Base-by-base conservation (phyloP, 2,329 filamentous ascomycete species). In the Colletotrichum tofieldiae region DNA sequence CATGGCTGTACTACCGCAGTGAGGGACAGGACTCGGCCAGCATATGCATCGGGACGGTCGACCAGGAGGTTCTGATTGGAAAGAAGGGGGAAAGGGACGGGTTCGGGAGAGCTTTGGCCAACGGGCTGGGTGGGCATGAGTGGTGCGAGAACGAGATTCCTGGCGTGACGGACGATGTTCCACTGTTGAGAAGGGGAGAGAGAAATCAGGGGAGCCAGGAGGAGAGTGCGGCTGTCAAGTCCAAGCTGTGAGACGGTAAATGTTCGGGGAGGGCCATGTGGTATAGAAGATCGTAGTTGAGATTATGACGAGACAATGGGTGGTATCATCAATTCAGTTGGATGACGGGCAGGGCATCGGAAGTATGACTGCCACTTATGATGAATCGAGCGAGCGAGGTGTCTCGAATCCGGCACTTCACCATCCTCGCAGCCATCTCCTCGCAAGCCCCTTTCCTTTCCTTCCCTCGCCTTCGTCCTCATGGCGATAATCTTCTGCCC, bases 101-200 rank as follows among this genome's bases (percentile, higher is more conserved):
- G 37, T 85, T 81, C 75, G 85, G 84, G 1, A 71, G 76, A 56
- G 78, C 82, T 18, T 76, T 89, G 71, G 82, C 82, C 8, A 79
- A 79, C 5, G 79, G 80, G 0, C 79, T 80, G 14, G 71, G 72
- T 1, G 76, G 75, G 20, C 83, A 88, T 73, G 72, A 82, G 14
- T 88, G 80, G 77, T 84, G 82, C 51, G 77, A 77, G 60, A 86
- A 86, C 65, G 82, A 85, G 77, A 85, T 89, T 45, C 77, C 79
- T 26, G 87, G 86, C 0, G 83, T 88, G 56, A 88, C 86, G 18
- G 85, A 88, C 73, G 77, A 79, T 52, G 75, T 85, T 58, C 74
- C 71, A 1, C n/a, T 75, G 56, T 18, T 75, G 41, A 62, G 35
- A 1, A 60, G 59, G 6, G 71, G 71, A 1, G 2, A 45, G 43